phyloP scores from a whole-genome alignment of 2,329 filamentous ascomycete species.

The Aspergillus niger region DNA sequence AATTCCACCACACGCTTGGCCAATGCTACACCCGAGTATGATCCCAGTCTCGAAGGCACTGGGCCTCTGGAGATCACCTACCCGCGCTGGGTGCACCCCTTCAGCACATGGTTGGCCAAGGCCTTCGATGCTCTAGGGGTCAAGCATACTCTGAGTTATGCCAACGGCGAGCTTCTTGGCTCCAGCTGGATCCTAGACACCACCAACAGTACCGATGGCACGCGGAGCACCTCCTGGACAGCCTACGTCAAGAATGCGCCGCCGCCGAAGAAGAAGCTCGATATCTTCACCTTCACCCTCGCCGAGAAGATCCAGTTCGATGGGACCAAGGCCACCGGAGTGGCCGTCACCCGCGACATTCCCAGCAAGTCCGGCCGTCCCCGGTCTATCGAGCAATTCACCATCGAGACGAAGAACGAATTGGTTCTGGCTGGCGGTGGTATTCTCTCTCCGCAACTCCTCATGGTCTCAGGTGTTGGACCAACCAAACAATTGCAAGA shows the following conservation, averaged over 20 bases:
- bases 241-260: neutral
- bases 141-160: neutral
- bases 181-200: neutral
- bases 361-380: neutral
- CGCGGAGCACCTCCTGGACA: neutral
- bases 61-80: neutral
- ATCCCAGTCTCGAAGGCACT: neutral
- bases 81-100: neutral
- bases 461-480: neutral
- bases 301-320: neutral
- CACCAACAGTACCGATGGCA: neutral
- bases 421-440: neutral
- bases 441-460: neutral
- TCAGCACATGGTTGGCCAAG: neutral
- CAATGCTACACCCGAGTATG: neutral
- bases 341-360: neutral
- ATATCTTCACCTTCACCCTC: neutral
- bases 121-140: neutral
- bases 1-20: neutral
- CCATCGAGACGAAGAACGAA: neutral
- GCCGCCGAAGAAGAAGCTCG: neutral
- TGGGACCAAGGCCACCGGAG: neutral
- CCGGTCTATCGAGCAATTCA: neutral
- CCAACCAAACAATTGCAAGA: neutral
- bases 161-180: neutral